Conservation (phyloP, 495 filamentous ascomycete species). For the Aspergillus ostianus region DNA sequence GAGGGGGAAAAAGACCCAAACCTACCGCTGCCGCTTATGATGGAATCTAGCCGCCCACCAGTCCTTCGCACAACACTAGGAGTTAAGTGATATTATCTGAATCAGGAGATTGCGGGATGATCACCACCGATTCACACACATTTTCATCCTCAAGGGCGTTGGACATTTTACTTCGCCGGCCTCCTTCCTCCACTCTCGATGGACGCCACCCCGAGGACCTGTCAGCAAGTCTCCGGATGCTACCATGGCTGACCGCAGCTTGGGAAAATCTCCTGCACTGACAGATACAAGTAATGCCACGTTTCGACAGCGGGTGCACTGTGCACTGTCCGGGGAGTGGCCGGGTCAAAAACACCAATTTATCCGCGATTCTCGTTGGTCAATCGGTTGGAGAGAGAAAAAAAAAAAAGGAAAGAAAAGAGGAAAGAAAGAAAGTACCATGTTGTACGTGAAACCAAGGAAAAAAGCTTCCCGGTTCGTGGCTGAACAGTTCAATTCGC, state of each 20-base stretch:
- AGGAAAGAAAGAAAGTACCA: not conserved
- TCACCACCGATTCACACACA: not conserved
- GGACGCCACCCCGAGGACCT: constrained; percentile 13
- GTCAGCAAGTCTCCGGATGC: constrained; percentile 21
- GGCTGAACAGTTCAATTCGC: not conserved
- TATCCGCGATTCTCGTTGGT: constrained; percentile 2
- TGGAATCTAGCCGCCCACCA: not conserved
- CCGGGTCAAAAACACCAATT: not conserved
- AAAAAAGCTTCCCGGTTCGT: not conserved
- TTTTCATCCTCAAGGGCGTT: not conserved
- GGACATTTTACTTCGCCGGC: not conserved
- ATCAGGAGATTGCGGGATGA: not conserved
- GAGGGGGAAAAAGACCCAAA: not conserved
- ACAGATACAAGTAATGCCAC: constrained; percentile 17
- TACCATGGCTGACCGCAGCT: constrained; percentile 12
- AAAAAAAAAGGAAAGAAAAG: not conserved
- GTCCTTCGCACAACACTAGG: not conserved
- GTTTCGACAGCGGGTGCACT: constrained; percentile 16
- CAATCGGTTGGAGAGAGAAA: not conserved
- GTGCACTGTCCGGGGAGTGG: constrained; percentile 3
- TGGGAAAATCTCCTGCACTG: constrained; percentile 12
- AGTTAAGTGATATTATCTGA: not conserved
- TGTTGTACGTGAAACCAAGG: not conserved
- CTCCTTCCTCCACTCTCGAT: constrained; percentile 1
- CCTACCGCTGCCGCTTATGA: not conserved